Evolutionary conservation across 192 early-diverging fungal genomes (phyloP).

Genomic region (Dissophora ornata): DNA sequence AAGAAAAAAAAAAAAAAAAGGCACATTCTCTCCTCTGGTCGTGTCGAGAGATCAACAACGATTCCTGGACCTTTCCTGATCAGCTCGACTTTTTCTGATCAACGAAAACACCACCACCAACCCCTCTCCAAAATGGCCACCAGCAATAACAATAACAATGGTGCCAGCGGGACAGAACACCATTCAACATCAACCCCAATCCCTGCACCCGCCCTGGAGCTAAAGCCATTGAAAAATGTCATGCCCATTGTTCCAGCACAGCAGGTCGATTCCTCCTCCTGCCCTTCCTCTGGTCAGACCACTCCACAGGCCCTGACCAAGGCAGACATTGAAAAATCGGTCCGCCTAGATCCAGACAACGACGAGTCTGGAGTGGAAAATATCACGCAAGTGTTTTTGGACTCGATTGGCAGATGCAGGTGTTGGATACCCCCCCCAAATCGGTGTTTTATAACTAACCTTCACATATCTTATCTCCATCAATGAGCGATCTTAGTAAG

Average conservation of each 20-base stretch:
- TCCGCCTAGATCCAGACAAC: constrained; percentile 23
- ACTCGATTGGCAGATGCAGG: too few species aligned
- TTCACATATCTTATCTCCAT: neutral
- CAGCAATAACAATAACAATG: constrained; percentile 3
- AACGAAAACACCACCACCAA: neutral
- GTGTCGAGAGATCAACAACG: neutral
- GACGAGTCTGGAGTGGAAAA: constrained; percentile 53
- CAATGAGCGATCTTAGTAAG: constrained; percentile 32
- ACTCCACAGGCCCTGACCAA: constrained; percentile 1
- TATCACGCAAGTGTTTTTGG: constrained; percentile 37
- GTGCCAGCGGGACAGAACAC: neutral
- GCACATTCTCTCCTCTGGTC: neutral
- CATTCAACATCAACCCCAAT: neutral
- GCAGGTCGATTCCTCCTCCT: constrained; percentile 37
- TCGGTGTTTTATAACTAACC: too few species aligned
- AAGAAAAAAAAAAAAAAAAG: too few species aligned
- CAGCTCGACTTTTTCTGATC: constrained; percentile 1
- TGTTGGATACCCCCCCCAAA: too few species aligned
- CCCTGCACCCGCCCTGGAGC: constrained; percentile 14
- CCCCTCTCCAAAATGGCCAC: neutral
- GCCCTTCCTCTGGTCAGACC: constrained; percentile 28
- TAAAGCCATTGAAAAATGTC: constrained; percentile 49
- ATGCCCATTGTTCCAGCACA: constrained; percentile 54
- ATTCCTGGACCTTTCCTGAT: neutral
- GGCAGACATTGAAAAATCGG: neutral